Conservation (phyloP, 257 asterid genomes). For the Lycium barbarum region DNA sequence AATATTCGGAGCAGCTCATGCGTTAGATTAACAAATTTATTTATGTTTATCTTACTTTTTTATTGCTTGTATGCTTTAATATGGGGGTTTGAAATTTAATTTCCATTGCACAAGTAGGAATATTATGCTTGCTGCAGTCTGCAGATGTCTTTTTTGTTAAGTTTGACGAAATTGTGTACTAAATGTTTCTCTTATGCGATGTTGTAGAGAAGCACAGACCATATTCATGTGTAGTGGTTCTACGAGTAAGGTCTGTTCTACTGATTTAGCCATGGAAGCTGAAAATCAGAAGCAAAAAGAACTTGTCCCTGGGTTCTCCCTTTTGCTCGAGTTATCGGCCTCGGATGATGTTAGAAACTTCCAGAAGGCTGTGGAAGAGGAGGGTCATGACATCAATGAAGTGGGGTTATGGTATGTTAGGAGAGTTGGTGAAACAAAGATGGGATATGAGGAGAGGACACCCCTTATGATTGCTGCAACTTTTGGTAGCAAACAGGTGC, state of each 20-base stretch:
- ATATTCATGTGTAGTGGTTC: slow-evolving; percentile 43
- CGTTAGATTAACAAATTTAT: background rate
- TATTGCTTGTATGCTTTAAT: background rate
- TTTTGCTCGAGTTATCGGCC: slow-evolving; percentile 49
- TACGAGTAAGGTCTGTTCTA: slow-evolving; percentile 27
- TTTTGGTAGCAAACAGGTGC: slow-evolving; percentile 48
- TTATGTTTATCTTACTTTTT: background rate
- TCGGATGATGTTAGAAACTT: slow-evolving; percentile 48
- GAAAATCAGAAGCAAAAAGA: slow-evolving; percentile 29
- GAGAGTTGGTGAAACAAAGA: slow-evolving; percentile 45
- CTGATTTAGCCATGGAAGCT: slow-evolving; percentile 36
- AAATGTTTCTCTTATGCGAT: background rate
- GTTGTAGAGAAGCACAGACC: slow-evolving; percentile 27
- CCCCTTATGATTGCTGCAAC: slow-evolving; percentile 53
- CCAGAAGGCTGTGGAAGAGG: slow-evolving; percentile 44
- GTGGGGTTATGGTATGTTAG: slow-evolving; percentile 49
- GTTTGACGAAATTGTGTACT: background rate
- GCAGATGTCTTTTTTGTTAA: background rate
- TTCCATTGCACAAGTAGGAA: background rate
- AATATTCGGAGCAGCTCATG: background rate
- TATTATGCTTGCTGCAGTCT: background rate
- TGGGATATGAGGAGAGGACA: slow-evolving; percentile 52
- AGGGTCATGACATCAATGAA: slow-evolving; percentile 40
- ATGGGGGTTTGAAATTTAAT: background rate
- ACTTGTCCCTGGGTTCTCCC: slow-evolving; percentile 30